phyloP scores from a whole-genome alignment of 306 rosid species.

The Albizia julibrissin region DNA sequence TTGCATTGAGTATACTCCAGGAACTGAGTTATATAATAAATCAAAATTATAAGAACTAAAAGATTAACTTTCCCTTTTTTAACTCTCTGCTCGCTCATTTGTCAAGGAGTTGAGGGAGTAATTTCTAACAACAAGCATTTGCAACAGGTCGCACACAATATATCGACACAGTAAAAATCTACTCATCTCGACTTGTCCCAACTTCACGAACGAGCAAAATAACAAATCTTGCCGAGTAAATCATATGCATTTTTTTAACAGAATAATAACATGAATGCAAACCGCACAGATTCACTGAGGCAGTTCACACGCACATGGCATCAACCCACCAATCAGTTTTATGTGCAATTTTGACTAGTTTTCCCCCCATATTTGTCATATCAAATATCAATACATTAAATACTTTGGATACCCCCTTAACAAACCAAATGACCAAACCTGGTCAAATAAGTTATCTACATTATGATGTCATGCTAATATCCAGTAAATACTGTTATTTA shows the following conservation, averaged over 20 bases:
- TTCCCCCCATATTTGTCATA: not conserved
- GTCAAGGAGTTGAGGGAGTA: no score
- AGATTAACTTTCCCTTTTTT: no score
- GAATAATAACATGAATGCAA: slow-evolving; percentile 12
- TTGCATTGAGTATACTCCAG: no score
- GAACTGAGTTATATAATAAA: no score
- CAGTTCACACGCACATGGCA: slow-evolving; percentile 25
- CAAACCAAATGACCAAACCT: not conserved
- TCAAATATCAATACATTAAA: not conserved
- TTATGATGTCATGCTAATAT: not conserved
- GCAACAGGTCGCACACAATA: not conserved
- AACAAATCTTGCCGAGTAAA: not conserved
- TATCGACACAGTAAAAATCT: not conserved
- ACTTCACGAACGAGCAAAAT: not conserved
- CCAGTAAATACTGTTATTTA: not conserved
- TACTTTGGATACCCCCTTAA: not conserved
- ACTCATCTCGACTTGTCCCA: not conserved
- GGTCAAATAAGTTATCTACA: not conserved
- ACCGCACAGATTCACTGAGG: slow-evolving; percentile 38
- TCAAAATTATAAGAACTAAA: no score
- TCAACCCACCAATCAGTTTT: slow-evolving; percentile 28
- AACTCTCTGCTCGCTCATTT: no score
- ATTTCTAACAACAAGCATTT: no score
- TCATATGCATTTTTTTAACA: not conserved
- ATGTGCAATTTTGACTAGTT: slow-evolving; percentile 38